Conservation (phyloP, 2,329 filamentous ascomycete genomes). For the Trichoderma aggressivum region DNA sequence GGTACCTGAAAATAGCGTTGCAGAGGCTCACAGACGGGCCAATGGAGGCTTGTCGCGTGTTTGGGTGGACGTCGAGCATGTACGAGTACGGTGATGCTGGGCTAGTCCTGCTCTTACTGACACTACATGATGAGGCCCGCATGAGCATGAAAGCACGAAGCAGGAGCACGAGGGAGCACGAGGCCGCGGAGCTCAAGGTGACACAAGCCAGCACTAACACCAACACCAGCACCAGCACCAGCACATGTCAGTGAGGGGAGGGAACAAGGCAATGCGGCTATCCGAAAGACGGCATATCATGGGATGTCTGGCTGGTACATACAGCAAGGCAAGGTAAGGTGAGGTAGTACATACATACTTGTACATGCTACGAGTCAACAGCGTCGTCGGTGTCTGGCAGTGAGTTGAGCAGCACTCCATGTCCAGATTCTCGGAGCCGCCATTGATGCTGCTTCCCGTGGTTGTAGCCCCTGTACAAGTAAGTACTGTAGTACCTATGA, state of each 20-base stretch:
- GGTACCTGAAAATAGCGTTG: constrained; percentile 13
- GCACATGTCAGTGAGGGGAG: not conserved
- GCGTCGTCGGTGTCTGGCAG: not conserved
- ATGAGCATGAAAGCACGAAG: not conserved
- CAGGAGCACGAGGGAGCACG: not conserved
- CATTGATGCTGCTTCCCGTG: not conserved
- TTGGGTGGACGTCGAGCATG: not conserved
- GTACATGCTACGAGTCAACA: not conserved
- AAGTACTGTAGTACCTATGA: not conserved
- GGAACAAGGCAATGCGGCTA: not conserved
- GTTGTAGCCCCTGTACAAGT: not conserved
- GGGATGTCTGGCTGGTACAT: not conserved
- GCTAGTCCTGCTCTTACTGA: too few relatives aligned
- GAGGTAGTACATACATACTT: not conserved
- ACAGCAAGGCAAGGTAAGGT: not conserved
- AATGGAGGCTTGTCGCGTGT: not conserved
- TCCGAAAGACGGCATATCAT: not conserved
- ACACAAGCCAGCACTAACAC: not conserved
- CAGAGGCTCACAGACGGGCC: not conserved
- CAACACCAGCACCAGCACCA: too few relatives aligned
- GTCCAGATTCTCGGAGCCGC: not conserved
- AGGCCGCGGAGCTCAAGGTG: not conserved
- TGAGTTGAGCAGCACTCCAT: not conserved
- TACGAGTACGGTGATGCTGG: not conserved
- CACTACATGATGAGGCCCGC: not conserved